These are phyloP conservation scores for Triticum urartu DNA, from an alignment of 176 grass and related monocot genomes.

Conservation along the genomic window DNA sequence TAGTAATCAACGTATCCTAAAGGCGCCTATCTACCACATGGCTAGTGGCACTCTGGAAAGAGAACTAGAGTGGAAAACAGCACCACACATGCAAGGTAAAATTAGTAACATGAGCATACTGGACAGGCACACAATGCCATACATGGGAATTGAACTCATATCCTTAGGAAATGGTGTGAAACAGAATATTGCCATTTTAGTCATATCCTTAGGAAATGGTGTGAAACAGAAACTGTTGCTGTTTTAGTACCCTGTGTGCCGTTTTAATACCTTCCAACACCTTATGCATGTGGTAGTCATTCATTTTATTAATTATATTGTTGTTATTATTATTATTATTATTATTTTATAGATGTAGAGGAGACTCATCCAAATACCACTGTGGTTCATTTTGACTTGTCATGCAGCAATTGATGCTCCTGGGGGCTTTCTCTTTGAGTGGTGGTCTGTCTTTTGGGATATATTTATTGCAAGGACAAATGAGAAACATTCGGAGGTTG, in stretches of 20 bases:
- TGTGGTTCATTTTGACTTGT: slow-evolving; percentile 27
- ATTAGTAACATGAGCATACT: background rate
- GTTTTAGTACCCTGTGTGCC: background rate
- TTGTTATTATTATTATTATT: background rate
- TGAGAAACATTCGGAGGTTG: slow-evolving; percentile 97
- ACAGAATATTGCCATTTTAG: background rate
- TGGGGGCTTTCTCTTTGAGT: slow-evolving; percentile 99
- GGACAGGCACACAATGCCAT: background rate
- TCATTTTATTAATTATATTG: background rate
- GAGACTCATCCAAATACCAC: background rate
- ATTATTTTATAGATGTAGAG: background rate
- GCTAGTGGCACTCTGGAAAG: background rate
- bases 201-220: slow-evolving; percentile 13
- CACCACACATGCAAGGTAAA: background rate
- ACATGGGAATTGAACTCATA: slow-evolving; percentile 5
- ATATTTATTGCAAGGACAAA: slow-evolving; percentile 98
- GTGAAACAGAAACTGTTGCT: background rate
- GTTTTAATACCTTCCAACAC: background rate
- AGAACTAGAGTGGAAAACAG: background rate
- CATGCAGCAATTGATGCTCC: slow-evolving; percentile 93
- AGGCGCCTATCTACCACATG: background rate
- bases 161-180: slow-evolving; percentile 14
- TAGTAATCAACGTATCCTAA: background rate
- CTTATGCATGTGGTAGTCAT: background rate
- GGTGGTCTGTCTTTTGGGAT: slow-evolving; percentile 99